A percentile compares a stretch with the other conserved stretches of the same genome.
Evolutionary conservation across 2,329 filamentous ascomycete species (phyloP).

Genomic region (Chrysoporthe austroafricana): DNA sequence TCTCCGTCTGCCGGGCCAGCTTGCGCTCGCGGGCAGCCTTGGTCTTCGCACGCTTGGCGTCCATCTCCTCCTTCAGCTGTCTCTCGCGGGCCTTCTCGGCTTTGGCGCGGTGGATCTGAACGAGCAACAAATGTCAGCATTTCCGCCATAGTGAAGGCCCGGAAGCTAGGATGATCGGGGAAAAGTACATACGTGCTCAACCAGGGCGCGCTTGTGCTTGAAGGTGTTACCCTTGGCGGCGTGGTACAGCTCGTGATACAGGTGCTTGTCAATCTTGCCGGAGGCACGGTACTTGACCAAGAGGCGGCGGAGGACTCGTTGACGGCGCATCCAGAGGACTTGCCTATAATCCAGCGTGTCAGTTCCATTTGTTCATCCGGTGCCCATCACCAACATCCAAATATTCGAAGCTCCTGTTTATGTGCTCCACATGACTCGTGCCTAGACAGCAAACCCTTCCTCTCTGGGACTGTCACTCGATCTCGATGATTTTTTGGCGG

Average conservation of each 20-base stretch:
- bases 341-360: slow-evolving; percentile 63
- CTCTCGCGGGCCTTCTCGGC: slow-evolving; percentile 98
- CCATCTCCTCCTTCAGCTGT: slow-evolving; percentile 98
- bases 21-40: slow-evolving; percentile 99
- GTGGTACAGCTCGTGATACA: slow-evolving; percentile 99
- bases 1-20: slow-evolving; percentile 86
- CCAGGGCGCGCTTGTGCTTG: slow-evolving; percentile 99
- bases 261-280: slow-evolving; percentile 99
- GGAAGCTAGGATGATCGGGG: not conserved
- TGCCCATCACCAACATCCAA: not conserved
- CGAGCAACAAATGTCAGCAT: slow-evolving; percentile 28
- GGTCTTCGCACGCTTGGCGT: slow-evolving; percentile 99
- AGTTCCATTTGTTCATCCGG: slow-evolving; percentile 14
- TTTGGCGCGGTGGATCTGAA: slow-evolving; percentile 99
- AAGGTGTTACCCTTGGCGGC: slow-evolving; percentile 99
- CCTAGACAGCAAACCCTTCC: slow-evolving; percentile 5
- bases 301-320: slow-evolving; percentile 97
- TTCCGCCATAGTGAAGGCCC: no score
- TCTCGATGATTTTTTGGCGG: not conserved
- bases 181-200: slow-evolving; percentile 90
- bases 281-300: slow-evolving; percentile 99
- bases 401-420: slow-evolving; percentile 19
- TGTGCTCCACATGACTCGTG: slow-evolving; percentile 1
- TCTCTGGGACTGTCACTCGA: not conserved
- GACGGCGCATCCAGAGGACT: slow-evolving; percentile 99